phyloP scores from a whole-genome alignment of 2,329 filamentous ascomycete species.

The Aspergillus versicolor region DNA sequence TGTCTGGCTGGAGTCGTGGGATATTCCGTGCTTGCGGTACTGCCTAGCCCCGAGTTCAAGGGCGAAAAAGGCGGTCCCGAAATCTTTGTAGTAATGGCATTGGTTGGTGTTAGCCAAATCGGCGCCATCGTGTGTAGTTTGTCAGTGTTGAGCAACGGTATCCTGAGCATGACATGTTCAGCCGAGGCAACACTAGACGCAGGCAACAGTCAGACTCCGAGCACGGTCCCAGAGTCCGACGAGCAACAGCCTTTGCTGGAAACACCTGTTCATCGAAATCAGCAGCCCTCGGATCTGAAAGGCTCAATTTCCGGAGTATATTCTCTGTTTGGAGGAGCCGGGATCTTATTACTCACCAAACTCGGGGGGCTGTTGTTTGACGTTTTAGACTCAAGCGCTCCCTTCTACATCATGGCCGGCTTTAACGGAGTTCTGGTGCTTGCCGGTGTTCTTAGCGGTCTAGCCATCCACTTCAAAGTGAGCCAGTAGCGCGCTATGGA shows the following conservation, averaged over 20 bases:
- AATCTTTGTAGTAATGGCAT: constrained; percentile 73
- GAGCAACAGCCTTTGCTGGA: constrained; percentile 34
- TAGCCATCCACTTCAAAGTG: constrained; percentile 15
- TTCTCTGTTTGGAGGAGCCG: constrained; percentile 82
- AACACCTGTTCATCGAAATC: constrained; percentile 20
- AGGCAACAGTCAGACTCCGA: constrained; percentile 4
- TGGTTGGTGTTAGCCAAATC: constrained; percentile 91
- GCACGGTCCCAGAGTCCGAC: constrained; percentile 12
- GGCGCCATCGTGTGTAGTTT: constrained; percentile 94
- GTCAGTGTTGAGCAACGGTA: constrained; percentile 79
- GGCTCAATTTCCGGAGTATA: constrained; percentile 95
- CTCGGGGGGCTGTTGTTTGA: constrained; percentile 87
- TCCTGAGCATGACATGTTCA: constrained; percentile 52
- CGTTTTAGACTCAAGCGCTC: constrained; percentile 67
- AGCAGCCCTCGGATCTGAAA: constrained; percentile 64
- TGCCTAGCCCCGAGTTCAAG: constrained; percentile 73
- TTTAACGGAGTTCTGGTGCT: constrained; percentile 75
- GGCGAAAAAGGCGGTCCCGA: constrained; percentile 65
- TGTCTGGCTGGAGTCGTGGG: constrained; percentile 73
- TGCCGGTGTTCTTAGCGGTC: constrained; percentile 30
- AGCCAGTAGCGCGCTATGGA: not conserved
- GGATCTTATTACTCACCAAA: constrained; percentile 89
- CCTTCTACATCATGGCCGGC: constrained; percentile 89
- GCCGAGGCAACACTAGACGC: not conserved
- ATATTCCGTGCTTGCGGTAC: constrained; percentile 72